Evolutionary conservation across 306 rosid genomes (phyloP).

Genomic region (Quercus alba): DNA sequence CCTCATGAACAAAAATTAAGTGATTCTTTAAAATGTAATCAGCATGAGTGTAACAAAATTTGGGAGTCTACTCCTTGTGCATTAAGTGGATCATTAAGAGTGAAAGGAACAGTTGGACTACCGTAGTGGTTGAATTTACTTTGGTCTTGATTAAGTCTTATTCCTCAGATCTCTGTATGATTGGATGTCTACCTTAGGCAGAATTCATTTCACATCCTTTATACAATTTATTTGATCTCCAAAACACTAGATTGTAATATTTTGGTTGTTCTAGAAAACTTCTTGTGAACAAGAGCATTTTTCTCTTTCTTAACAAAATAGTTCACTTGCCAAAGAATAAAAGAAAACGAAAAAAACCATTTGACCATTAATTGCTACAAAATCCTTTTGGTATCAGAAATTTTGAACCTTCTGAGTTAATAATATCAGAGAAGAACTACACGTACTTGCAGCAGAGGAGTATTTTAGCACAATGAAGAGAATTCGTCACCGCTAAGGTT

Average conservation of each 20-base stretch:
- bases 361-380: too few relatives aligned
- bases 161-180: not conserved
- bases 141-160: not conserved
- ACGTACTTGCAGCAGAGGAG: not conserved
- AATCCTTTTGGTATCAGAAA: too few relatives aligned
- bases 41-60: not conserved
- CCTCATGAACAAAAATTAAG: not conserved
- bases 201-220: not conserved
- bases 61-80: not conserved
- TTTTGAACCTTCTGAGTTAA: not conserved
- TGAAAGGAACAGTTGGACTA: not conserved
- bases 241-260: too few relatives aligned
- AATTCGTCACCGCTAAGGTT: conserved; percentile 23
- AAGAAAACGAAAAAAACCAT: too few relatives aligned
- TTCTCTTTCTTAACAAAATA: too few relatives aligned
- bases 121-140: not conserved
- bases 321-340: too few relatives aligned
- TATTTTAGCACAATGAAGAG: not conserved
- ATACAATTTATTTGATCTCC: not conserved
- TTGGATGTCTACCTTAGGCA: not conserved
- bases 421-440: not conserved
- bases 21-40: not conserved
- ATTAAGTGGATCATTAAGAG: not conserved
- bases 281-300: too few relatives aligned
- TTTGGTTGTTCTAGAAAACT: too few relatives aligned